Base-by-base conservation (phyloP, 1,139 yeast species). In the Torulaspora pretoriensis region DNA sequence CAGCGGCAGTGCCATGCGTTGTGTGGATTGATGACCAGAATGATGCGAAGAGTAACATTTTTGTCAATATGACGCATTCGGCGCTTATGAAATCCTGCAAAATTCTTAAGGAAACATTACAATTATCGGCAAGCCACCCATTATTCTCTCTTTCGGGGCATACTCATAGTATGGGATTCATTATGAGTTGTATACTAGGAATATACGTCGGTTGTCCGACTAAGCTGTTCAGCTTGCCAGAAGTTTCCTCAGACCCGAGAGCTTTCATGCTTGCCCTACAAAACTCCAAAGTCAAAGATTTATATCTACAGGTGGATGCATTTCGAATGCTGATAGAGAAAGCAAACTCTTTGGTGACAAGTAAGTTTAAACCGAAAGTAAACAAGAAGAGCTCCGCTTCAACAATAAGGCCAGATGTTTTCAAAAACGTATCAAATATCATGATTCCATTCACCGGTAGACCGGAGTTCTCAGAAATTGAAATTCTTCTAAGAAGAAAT, bases 41-140 rank as follows among this genome's bases (percentile, higher is more conserved):
- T 35, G 62, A 60, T 42, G 38, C 49, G 8, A 45, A 44, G 3
- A 51, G 53, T 14, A 57, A 62, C 32, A 45, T 49, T 42, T 64
- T 52, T 43, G 67, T 50, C 9, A 48, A 55, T 3, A 56, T 61
- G 64, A 72, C 79, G 30, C 95, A 86, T 60, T 70, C 73, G 33
- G 75, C 79, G 36, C 70, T 92, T 10, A 67, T 92, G 59, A 83
- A 89, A 0, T 77, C 87, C 64, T 89, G 97, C 63, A 88, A 90
- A 57, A 84, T 87, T 10, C 78, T 89, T 59, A 92, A 92, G 57
- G 97, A 92, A 61, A 90, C 97, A 0, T 86, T 96, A 57, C 92
- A 87, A 54, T 72, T 92, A 68, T 76, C 82, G 8, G 77, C 86
- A 35, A 75, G 78, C 27, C 77, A 81, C 35, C 82, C 96, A 0